Evolutionary conservation across 192 early-diverging fungal genomes (phyloP).

Genomic region (Phycomyces nitens): DNA sequence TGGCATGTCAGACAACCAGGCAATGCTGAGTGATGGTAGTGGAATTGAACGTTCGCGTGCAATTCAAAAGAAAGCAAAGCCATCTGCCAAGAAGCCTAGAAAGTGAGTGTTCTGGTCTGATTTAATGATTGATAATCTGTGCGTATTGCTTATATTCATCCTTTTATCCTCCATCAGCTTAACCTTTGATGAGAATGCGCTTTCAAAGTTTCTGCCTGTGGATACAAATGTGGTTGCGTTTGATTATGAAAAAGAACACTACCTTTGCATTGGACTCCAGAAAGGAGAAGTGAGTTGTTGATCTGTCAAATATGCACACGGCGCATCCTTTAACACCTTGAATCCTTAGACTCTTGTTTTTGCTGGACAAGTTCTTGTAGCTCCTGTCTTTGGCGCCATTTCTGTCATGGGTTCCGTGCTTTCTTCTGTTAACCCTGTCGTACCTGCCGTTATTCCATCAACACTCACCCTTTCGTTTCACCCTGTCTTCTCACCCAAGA

Average conservation of each 20-base stretch:
- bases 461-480: slow-evolving; percentile 30
- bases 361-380: slow-evolving; percentile 43
- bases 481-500: slow-evolving; percentile 45
- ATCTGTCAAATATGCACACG: too few relatives aligned
- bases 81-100: not conserved
- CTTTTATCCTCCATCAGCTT: not conserved
- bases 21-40: not conserved
- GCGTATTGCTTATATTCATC: not conserved
- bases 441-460: not conserved
- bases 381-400: slow-evolving; percentile 42
- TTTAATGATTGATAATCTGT: too few relatives aligned
- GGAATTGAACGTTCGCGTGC: not conserved
- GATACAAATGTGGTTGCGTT: not conserved
- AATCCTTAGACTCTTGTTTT: slow-evolving; percentile 53
- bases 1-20: not conserved
- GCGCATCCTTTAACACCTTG: too few relatives aligned
- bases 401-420: slow-evolving; percentile 40
- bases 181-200: slow-evolving; percentile 10
- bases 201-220: not conserved
- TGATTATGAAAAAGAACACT: slow-evolving; percentile 7
- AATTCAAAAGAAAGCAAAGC: not conserved
- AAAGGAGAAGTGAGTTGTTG: slow-evolving; percentile 35
- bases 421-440: not conserved
- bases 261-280: slow-evolving; percentile 40
- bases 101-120: not conserved